Evolutionary conservation across 352 stramenopile genomes (phyloP).

Genomic region (Phytophthora pisi): DNA sequence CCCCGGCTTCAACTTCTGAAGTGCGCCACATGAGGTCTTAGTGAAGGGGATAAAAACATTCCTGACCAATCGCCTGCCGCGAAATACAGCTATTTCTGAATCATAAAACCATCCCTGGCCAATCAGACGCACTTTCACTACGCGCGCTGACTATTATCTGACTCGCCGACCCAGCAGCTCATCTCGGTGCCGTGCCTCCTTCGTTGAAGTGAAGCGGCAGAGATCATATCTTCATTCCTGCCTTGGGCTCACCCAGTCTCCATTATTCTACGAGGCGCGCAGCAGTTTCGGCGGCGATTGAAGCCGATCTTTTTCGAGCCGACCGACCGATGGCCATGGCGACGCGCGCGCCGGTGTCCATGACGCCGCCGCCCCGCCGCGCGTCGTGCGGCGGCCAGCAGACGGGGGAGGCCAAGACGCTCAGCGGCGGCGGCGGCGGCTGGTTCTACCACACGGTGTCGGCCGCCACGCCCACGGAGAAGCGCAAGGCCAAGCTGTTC

Average conservation of each 20-base stretch:
- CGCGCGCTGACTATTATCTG: neutral
- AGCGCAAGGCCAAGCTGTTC: conserved; percentile 27
- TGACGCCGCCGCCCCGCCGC: conserved; percentile 20
- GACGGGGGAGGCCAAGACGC: conserved; percentile 37
- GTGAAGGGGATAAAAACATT: conserved; percentile 6
- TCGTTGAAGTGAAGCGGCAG: conserved; percentile 28
- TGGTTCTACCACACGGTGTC: conserved; percentile 62
- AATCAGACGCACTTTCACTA: conserved; percentile 12
- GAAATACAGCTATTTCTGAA: neutral
- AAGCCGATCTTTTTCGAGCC: conserved; percentile 9
- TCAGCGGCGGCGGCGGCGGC: conserved; percentile 1
- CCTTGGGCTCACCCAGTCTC: neutral
- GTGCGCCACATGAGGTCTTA: neutral
- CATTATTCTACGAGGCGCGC: neutral
- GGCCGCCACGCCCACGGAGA: conserved; percentile 53
- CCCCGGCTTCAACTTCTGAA: neutral
- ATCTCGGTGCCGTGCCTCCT: neutral
- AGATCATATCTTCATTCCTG: neutral
- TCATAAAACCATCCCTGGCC: conserved; percentile 9
- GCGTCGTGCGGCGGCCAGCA: conserved; percentile 40
- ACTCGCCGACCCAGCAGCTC: neutral
- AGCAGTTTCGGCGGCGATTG: conserved; percentile 14
- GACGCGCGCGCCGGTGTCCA: conserved; percentile 1
- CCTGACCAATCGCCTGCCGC: neutral
- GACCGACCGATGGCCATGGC: conserved; percentile 5